phyloP scores from a whole-genome alignment of 2,329 filamentous ascomycete species.

The Epicoccum sorghinum region DNA sequence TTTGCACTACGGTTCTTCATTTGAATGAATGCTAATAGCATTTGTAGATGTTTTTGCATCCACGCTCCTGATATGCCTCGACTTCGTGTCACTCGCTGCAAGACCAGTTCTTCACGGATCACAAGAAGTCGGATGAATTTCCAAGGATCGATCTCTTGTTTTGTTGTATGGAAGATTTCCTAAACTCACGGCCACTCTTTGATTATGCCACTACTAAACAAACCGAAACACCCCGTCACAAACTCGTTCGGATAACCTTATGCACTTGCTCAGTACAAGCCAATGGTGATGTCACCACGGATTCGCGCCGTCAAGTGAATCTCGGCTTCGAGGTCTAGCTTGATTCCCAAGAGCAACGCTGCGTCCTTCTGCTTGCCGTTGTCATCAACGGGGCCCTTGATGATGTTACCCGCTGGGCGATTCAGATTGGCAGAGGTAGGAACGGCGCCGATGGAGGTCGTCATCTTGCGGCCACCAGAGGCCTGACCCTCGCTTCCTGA shows the following conservation, averaged over 20 bases:
- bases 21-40: constrained; percentile 15
- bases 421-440: constrained; percentile 50
- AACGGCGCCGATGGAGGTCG: constrained; percentile 36
- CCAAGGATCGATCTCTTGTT: too few species aligned
- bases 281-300: constrained; percentile 66
- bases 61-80: not conserved
- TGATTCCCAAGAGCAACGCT: constrained; percentile 66
- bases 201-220: too few species aligned
- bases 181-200: too few species aligned
- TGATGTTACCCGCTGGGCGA: constrained; percentile 52
- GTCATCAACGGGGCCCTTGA: constrained; percentile 63
- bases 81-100: constrained; percentile 9
- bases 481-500: constrained; percentile 51
- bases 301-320: constrained; percentile 66
- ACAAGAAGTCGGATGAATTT: constrained; percentile 9
- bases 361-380: constrained; percentile 64
- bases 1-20: not conserved
- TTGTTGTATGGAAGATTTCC: too few species aligned
- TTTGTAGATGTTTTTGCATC: not conserved
- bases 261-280: constrained; percentile 57
- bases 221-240: not conserved
- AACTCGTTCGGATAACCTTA: not conserved
- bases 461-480: constrained; percentile 46
- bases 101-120: constrained; percentile 12
- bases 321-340: constrained; percentile 68